These are phyloP conservation scores for Porpolomopsis calyptriformis DNA, from an alignment of 768 basidiomycete species.

Conservation along the genomic window DNA sequence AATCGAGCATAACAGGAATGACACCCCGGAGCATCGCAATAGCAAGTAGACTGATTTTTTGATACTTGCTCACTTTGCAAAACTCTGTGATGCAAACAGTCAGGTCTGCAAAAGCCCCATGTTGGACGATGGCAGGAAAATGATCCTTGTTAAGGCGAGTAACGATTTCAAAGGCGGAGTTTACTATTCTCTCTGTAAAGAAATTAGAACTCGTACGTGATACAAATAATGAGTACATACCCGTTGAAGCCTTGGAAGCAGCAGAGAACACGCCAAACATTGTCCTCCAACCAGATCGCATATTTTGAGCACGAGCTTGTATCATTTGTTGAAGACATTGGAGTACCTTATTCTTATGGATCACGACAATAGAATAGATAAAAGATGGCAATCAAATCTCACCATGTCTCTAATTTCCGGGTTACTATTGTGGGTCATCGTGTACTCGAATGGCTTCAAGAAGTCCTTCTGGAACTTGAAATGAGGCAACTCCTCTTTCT, in stretches of 20 bases:
- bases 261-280: slow-evolving; percentile 99
- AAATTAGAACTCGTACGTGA: slow-evolving; percentile 2
- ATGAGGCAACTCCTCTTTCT: slow-evolving; percentile 95
- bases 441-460: slow-evolving; percentile 93
- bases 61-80: slow-evolving; percentile 98
- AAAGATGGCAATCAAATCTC: slow-evolving; percentile 6
- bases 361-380: neutral
- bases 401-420: slow-evolving; percentile 97
- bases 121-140: slow-evolving; percentile 80
- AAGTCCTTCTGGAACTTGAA: slow-evolving; percentile 99
- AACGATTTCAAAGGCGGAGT: slow-evolving; percentile 92
- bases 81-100: slow-evolving; percentile 98
- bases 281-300: slow-evolving; percentile 97
- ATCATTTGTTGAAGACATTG: slow-evolving; percentile 99
- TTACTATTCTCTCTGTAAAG: slow-evolving; percentile 71
- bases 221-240: slow-evolving; percentile 27
- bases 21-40: slow-evolving; percentile 94
- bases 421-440: slow-evolving; percentile 94
- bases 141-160: slow-evolving; percentile 84
- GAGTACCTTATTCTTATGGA: slow-evolving; percentile 52
- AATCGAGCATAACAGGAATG: slow-evolving; percentile 83
- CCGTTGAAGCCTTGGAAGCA: slow-evolving; percentile 85
- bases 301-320: slow-evolving; percentile 85
- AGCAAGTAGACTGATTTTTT: slow-evolving; percentile 92
- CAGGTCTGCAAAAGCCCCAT: slow-evolving; percentile 92